Evolutionary conservation across 352 stramenopile genomes (phyloP).

Genomic region (Bremia lactucae): DNA sequence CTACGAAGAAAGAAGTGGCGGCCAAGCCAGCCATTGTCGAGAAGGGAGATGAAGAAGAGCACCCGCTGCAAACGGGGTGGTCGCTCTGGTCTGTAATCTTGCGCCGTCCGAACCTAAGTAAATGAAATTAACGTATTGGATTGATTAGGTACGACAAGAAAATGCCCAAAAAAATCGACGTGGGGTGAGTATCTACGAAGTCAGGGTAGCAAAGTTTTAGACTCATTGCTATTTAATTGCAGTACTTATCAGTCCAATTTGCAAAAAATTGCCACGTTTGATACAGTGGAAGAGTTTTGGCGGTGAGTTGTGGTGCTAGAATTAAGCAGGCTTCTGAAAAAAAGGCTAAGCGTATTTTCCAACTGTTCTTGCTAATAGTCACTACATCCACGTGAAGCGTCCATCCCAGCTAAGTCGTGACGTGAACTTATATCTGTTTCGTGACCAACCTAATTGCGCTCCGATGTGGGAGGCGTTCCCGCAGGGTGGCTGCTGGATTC

Average conservation of each 20-base stretch:
- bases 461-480: constrained; percentile 89
- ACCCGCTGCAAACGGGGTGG: constrained; percentile 84
- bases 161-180: constrained; percentile 84
- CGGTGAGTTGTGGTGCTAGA: constrained; percentile 27
- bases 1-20: constrained; percentile 20
- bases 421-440: constrained; percentile 90
- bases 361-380: constrained; percentile 15
- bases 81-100: constrained; percentile 62
- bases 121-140: neutral
- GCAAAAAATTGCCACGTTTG: constrained; percentile 85
- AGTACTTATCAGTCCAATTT: constrained; percentile 44
- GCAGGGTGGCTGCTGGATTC: constrained; percentile 90
- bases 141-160: constrained; percentile 88
- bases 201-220: too few relatives aligned
- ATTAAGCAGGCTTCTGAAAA: neutral
- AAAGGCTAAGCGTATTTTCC: constrained; percentile 1
- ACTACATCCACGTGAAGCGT: constrained; percentile 91
- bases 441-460: constrained; percentile 77
- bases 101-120: neutral
- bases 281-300: constrained; percentile 90
- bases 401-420: constrained; percentile 86
- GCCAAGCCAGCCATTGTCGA: constrained; percentile 13
- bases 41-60: constrained; percentile 45
- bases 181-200: constrained; percentile 50
- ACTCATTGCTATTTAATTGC: neutral